Evolutionary conservation across 768 basidiomycete genomes (phyloP), one percentile per base, ranked within the genome.

Genomic region (Trametes coccinea): DNA sequence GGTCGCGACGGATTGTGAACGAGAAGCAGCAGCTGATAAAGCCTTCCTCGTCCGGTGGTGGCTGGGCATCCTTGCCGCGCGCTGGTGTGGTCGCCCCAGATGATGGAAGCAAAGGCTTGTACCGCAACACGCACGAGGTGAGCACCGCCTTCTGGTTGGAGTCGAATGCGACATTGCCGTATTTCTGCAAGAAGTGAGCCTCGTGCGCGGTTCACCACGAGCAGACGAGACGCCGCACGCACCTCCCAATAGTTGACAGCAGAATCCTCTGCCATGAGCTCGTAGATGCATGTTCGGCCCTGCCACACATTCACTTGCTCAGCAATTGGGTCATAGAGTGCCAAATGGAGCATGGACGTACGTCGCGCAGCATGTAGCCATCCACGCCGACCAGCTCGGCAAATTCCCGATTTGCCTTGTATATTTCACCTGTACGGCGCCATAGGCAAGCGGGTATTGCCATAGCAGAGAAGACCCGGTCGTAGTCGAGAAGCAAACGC

Each of bases 161-260:
- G 75, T 95, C 92, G 64, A 95, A 95, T 0, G 93, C 94, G 65
- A 95, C 92, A 59, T 90, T 86, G 57, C 93, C 94, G 69, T 97
- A 97, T 89, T 97, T 95, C 91, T 94, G 73, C 47, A 43, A n/a
- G 8, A 17, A 9, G 10, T 37, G 44, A 27, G n/a, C 22, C 40
- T n/a, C 6, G 11, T 30, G 41, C n/a, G 41, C 10, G 41, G 41
- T 16, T 39, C 41, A 37, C 34, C 41, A 5, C 41, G 41, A 6
- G 5, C 8, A 43, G 41, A 43, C 10, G 41, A 22, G 22, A 43
- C 13, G 41, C 41, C 14, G 7, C n/a, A 67, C 82, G 44, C 39
- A 90, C 93, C 86, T 98, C 95, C 93, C 94, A 98, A 70, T 97
- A 98, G 72, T 95, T 94, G 44, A 97, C 95, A 2, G 95, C 94